Evolutionary conservation across 306 rosid species (phyloP).

Genomic region (Lithocarpus polystachyus): DNA sequence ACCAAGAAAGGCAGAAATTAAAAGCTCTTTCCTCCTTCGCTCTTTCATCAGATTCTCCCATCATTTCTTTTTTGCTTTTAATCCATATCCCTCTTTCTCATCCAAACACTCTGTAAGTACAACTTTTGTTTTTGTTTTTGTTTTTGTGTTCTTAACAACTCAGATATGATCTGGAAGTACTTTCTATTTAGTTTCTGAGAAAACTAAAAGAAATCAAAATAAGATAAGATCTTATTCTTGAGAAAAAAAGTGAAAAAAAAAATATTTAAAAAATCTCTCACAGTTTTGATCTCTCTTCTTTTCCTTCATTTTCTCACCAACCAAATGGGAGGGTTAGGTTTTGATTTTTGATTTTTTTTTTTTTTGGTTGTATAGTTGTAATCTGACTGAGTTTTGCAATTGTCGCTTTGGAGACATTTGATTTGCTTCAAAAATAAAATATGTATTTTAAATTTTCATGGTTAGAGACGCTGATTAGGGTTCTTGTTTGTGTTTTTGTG

Average conservation of each 20-base stretch:
- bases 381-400: not conserved
- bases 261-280: not conserved
- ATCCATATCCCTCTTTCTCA: not conserved
- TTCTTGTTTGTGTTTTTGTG: not conserved
- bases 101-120: not conserved
- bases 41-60: constrained; percentile 36
- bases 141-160: not conserved
- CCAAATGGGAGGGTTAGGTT: no score
- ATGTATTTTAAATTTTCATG: not conserved
- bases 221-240: not conserved
- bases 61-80: not conserved
- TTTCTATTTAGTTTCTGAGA: not conserved
- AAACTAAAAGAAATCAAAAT: not conserved
- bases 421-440: no score
- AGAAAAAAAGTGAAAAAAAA: not conserved
- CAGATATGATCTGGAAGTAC: not conserved
- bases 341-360: not conserved
- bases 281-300: no score
- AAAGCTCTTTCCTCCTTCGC: constrained; percentile 10
- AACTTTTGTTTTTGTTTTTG: no score
- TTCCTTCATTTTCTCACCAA: no score
- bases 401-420: no score
- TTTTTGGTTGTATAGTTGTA: not conserved
- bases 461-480: not conserved
- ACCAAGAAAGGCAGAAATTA: not conserved